Percentiles rank a stretch among this genome's conserved stretches.
phyloP scores from a whole-genome alignment of 177 flowering plant species.

The Vitis hybrid region DNA sequence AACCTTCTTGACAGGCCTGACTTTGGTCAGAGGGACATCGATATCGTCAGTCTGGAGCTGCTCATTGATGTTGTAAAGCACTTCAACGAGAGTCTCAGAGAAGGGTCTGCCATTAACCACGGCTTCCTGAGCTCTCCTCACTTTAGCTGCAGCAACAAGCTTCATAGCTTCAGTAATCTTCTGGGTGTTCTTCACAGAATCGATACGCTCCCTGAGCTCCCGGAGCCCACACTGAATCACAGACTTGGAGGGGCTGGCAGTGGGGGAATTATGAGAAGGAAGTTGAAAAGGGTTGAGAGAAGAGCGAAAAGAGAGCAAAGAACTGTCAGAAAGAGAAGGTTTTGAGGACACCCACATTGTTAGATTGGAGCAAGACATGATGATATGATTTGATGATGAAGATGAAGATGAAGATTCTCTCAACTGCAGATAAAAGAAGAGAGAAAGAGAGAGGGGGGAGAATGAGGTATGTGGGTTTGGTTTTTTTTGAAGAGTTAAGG shows the following conservation, averaged over 20 bases:
- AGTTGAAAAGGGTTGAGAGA: slow-evolving; percentile 48
- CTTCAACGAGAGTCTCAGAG: slow-evolving; percentile 72
- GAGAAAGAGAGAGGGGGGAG: slow-evolving; percentile 17
- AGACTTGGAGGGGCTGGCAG: slow-evolving; percentile 29
- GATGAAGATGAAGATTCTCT: neutral
- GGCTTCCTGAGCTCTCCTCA: slow-evolving; percentile 88
- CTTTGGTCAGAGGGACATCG: slow-evolving; percentile 64
- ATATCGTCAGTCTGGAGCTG: slow-evolving; percentile 72
- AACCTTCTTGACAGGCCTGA: slow-evolving; percentile 77
- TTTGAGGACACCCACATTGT: slow-evolving; percentile 68
- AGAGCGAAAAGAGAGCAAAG: slow-evolving; percentile 56
- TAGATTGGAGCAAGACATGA: slow-evolving; percentile 69
- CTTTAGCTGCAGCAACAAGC: slow-evolving; percentile 89
- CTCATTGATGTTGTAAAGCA: slow-evolving; percentile 71
- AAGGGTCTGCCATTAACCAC: slow-evolving; percentile 84
- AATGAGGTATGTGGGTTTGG: slow-evolving; percentile 5
- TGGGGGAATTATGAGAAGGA: slow-evolving; percentile 30
- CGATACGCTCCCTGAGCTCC: slow-evolving; percentile 64
- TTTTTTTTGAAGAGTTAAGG: neutral
- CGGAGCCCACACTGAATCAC: slow-evolving; percentile 55
- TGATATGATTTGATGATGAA: neutral
- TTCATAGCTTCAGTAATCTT: slow-evolving; percentile 93
- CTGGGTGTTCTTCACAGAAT: slow-evolving; percentile 82
- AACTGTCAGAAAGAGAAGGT: slow-evolving; percentile 46
- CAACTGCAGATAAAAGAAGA: slow-evolving; percentile 12